Evolutionary conservation across 192 early-diverging fungal genomes (phyloP), one percentile per base, ranked within the genome.

Genomic region (Entophlyctis helioformis): DNA sequence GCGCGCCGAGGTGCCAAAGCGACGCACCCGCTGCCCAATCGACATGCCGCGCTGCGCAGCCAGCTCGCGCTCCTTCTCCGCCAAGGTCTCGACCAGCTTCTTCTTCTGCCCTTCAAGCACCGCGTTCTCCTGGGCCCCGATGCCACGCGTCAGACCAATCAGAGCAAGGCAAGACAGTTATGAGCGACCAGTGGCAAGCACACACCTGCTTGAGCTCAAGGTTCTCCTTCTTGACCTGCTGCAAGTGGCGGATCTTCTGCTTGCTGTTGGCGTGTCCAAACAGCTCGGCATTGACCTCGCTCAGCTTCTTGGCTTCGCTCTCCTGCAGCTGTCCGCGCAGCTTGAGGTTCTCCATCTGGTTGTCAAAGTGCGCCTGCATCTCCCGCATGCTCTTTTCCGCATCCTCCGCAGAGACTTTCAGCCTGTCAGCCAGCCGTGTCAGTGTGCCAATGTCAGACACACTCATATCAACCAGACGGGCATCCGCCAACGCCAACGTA

Each of bases 161-260:
- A 41, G 39, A 41, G 39, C 3, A n/a, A 31, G 1, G 44, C 44
- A 24, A 32, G 28, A 51, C 49, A 10, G 21, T 10, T 23, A 45
- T n/a, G n/a, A n/a, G n/a, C n/a, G n/a, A n/a, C n/a, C n/a, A n/a
- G n/a, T n/a, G n/a, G n/a, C n/a, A 21, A 32, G 13, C 22, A 35
- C 41, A 37, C 20, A 69, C 66, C 47, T 61, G 40, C 44, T 63
- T 59, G 16, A 71, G 39, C 21, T 60, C 56, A 10, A 71, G 24
- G 26, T 61, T 59, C 51, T 72, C 66, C 36, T 72, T 63, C 36
- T 56, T 49, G 23, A 72, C 16, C 20, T 64, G 56, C 7, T 55
- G 49, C 18, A 72, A 45, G 39, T 67, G 69, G 28, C 47, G 59
- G 36, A 72, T 72, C 46, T 63, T 72, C 53, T 72, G 69, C 9